Conservation (phyloP, 2,329 filamentous ascomycete genomes). For the Aureobasidium mangrovei region DNA sequence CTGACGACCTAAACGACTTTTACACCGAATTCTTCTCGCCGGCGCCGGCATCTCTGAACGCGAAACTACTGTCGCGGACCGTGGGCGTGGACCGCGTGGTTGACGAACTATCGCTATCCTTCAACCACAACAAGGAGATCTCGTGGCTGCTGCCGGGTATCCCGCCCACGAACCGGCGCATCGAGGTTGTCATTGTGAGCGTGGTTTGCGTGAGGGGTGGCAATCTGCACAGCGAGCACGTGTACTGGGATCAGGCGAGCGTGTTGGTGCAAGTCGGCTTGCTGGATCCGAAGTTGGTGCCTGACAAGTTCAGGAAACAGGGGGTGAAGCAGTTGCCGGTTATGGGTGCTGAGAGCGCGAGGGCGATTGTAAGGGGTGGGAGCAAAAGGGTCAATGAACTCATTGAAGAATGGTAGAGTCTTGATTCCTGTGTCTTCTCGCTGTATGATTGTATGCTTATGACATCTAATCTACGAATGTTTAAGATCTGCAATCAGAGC, state of each 20-base stretch:
- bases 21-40: conserved; percentile 50
- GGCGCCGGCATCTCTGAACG: conserved; percentile 41
- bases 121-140: conserved; percentile 48
- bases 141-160: conserved; percentile 53
- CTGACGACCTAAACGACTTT: conserved; percentile 39
- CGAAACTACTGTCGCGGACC: conserved; percentile 50
- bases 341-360: conserved; percentile 37
- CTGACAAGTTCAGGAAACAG: conserved; percentile 35
- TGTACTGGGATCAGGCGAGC: conserved; percentile 56
- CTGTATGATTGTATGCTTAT: too few relatives aligned
- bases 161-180: conserved; percentile 46
- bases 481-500: too few relatives aligned
- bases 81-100: conserved; percentile 51
- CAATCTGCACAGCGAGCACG: conserved; percentile 47
- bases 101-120: conserved; percentile 50
- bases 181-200: conserved; percentile 47
- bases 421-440: too few relatives aligned
- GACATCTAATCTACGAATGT: too few relatives aligned
- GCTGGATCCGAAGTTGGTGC: conserved; percentile 47
- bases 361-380: conserved; percentile 38
- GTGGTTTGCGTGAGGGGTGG: conserved; percentile 48
- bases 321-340: conserved; percentile 41
- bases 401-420: conserved; percentile 30
- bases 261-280: conserved; percentile 52
- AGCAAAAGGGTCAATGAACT: conserved; percentile 37